A percentile compares a stretch with the other conserved stretches of the same genome.
These are phyloP conservation scores for Aspergillus piperis DNA, from an alignment of 2,329 filamentous ascomycete species.

Conservation along the genomic window DNA sequence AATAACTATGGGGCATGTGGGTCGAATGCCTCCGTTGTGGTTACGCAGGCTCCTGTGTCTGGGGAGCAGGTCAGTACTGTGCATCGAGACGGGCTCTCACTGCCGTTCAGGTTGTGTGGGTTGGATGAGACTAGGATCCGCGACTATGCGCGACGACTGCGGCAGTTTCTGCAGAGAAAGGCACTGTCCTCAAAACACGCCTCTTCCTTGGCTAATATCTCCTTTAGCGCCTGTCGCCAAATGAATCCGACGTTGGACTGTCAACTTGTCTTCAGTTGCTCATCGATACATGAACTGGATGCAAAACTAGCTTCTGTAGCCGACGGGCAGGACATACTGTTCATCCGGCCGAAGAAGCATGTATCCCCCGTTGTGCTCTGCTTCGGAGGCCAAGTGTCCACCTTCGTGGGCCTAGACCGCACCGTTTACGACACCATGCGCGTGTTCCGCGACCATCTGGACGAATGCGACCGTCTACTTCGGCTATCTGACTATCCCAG, in stretches of 20 bases:
- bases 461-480: constrained; percentile 35
- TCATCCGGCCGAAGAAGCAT: constrained; percentile 6
- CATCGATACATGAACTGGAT: constrained; percentile 15
- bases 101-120: constrained; percentile 20
- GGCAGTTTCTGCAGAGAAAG: background rate
- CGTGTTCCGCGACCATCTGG: constrained; percentile 34
- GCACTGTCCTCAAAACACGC: background rate
- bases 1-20: constrained; percentile 32
- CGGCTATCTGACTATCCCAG: constrained; percentile 24
- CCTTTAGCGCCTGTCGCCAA: constrained; percentile 20
- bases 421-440: constrained; percentile 29
- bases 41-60: constrained; percentile 16
- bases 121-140: constrained; percentile 15
- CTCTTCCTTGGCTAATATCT: constrained; percentile 15
- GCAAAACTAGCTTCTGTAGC: background rate
- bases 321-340: constrained; percentile 1
- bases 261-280: constrained; percentile 16
- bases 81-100: too few species aligned
- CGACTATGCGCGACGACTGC: constrained; percentile 10
- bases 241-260: constrained; percentile 20
- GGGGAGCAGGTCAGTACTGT: background rate
- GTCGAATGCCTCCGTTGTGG: constrained; percentile 29
- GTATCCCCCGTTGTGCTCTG: constrained; percentile 32
- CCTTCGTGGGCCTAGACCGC: constrained; percentile 25
- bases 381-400: constrained; percentile 43